These are phyloP conservation scores for Globisporangium okanoganense DNA, from an alignment of 352 stramenopile species.

Conservation along the genomic window DNA sequence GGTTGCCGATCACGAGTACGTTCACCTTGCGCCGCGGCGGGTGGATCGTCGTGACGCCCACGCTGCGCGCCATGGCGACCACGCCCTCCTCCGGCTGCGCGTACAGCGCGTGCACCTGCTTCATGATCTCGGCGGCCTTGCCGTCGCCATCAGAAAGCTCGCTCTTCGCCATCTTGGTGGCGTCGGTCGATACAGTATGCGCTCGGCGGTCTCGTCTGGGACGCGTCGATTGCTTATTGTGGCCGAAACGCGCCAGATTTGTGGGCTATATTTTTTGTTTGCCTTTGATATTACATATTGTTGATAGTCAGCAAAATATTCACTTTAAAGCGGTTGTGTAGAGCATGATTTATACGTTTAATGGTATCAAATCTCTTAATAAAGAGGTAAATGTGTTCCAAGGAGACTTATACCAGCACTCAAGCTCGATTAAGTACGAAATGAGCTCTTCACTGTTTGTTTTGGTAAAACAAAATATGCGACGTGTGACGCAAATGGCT, in stretches of 20 bases:
- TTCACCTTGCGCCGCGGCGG: constrained; percentile 60
- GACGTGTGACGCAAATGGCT: constrained; percentile 4
- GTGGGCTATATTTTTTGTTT: no score
- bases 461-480: neutral
- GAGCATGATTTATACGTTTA: no score
- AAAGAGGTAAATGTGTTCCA: neutral
- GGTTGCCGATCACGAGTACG: constrained; percentile 70
- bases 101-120: constrained; percentile 33
- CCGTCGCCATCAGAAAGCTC: constrained; percentile 13
- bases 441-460: neutral
- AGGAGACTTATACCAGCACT: neutral
- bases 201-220: neutral
- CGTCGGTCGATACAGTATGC: neutral
- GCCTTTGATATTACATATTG: neutral
- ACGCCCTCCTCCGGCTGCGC: constrained; percentile 23
- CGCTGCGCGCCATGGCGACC: constrained; percentile 23
- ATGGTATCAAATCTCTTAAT: no score
- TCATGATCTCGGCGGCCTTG: constrained; percentile 34
- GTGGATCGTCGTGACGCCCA: constrained; percentile 33
- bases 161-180: neutral
- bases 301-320: neutral
- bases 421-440: neutral
- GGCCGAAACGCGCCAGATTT: no score
- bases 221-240: neutral
- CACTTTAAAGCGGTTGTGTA: neutral